Percentiles rank a stretch among this genome's conserved stretches.
phyloP scores from a whole-genome alignment of 2,329 filamentous ascomycete species.

The Endocalyx cinctus region DNA sequence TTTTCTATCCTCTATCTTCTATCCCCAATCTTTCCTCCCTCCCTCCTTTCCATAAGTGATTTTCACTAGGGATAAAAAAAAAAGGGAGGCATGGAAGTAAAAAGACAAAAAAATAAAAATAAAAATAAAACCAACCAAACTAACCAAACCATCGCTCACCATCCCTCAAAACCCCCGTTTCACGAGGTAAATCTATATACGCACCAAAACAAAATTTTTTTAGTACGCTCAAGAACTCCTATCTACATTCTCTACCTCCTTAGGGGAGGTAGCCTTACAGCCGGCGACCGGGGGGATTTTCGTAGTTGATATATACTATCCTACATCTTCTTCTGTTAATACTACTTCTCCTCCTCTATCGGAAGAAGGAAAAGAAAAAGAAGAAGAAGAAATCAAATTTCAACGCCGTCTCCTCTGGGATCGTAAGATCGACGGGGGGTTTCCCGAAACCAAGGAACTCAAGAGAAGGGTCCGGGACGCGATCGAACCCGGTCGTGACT shows the following conservation, averaged over 20 bases:
- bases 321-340: slow-evolving; percentile 14
- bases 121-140: no score
- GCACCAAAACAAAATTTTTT: slow-evolving; percentile 1
- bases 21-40: slow-evolving; percentile 1
- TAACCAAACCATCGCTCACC: no score
- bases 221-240: slow-evolving; percentile 93
- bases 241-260: slow-evolving; percentile 77
- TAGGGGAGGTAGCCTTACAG: slow-evolving; percentile 84
- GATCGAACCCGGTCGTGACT: slow-evolving; percentile 69
- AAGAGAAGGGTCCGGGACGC: slow-evolving; percentile 80
- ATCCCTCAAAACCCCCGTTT: background rate
- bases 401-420: slow-evolving; percentile 69
- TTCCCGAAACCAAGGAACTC: slow-evolving; percentile 89
- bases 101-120: no score
- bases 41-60: no score
- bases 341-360: slow-evolving; percentile 6
- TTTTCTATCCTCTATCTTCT: slow-evolving; percentile 1
- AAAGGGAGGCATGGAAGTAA: no score
- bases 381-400: slow-evolving; percentile 11
- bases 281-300: slow-evolving; percentile 84
- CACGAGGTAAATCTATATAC: slow-evolving; percentile 1
- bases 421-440: slow-evolving; percentile 78
- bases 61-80: no score
- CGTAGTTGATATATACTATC: slow-evolving; percentile 58
- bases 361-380: background rate